Evolutionary conservation across 2,329 filamentous ascomycete species (phyloP), one percentile per base, ranked within the genome.

Genomic region (Phymatotrichopsis omnivora): DNA sequence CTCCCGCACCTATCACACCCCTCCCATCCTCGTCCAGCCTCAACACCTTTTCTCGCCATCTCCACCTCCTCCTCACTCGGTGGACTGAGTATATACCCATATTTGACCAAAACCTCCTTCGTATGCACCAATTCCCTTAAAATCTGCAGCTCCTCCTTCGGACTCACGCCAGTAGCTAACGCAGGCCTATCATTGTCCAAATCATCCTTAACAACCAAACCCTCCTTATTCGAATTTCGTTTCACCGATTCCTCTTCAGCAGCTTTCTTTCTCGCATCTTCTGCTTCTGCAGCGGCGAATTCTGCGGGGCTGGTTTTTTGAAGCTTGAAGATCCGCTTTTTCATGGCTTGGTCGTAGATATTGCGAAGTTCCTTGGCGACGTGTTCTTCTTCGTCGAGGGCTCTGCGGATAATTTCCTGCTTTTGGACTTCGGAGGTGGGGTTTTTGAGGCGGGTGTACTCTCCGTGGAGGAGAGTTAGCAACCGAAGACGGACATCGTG

Each of bases 341-440:
- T 93, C 62, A 96, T 76, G 20, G 86, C 69, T 57, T 93, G 94
- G 6, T 73, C 69, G 59, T 98, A 98, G 22, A 96, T 76, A 0
- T 72, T 64, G 1, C 72, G 66, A 49, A 80, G 80, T 12, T 79
- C 76, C 10, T 69, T 69, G 1, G 86, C 86, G 6, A 76, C 67
- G 27, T 74, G 74, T 60, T 93, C 78, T 64, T 98, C 93, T 49
- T 87, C 77, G 55, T 89, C 81, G 1, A 89, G 66, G 0, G 77
- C 75, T 50, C 76, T 68, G 54, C 72, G 74, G 51, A 86, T 80
- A 17, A 87, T 68, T 34, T 79, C 73, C 58, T 54, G 65, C n/a
- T 67, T 64, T 31, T 69, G 65, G 16, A 74, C 71, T 5, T 69
- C 64, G 10, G 68, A 63, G 24, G 69, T 70, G 22, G 50, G 28